A percentile compares a stretch with the other conserved stretches of the same genome.
phyloP scores from a whole-genome alignment of 345 rosid genomes.

The Fremontodendron californicum region DNA sequence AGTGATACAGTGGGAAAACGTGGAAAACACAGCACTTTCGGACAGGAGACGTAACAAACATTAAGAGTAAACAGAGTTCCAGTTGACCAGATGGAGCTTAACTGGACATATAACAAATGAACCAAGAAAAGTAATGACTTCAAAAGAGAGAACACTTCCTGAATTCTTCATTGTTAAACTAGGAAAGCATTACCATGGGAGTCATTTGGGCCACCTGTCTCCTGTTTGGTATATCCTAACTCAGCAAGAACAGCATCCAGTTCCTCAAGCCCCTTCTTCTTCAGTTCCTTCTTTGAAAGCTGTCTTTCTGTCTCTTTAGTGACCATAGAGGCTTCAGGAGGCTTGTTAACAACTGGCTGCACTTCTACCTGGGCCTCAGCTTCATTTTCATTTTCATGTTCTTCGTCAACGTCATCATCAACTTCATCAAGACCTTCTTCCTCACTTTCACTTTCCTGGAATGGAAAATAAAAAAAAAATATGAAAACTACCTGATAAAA shows the following conservation, averaged over 20 bases:
- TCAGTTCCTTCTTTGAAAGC: conserved; percentile 57
- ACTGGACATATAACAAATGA: not conserved
- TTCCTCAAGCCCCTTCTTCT: conserved; percentile 60
- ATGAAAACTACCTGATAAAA: not conserved
- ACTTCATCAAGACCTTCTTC: conserved; percentile 42
- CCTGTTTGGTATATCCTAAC: too few species aligned
- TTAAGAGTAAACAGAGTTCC: not conserved
- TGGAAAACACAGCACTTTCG: not conserved
- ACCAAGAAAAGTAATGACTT: not conserved
- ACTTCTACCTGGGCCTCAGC: conserved; percentile 18
- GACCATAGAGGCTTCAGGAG: conserved; percentile 24
- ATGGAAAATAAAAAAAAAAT: conserved; percentile 3
- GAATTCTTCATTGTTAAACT: too few species aligned
- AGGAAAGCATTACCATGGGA: too few species aligned
- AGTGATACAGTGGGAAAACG: not conserved
- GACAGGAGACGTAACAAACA: not conserved
- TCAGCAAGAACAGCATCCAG: too few species aligned
- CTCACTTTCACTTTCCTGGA: conserved; percentile 51
- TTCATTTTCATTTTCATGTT: too few species aligned
- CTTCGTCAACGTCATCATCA: conserved; percentile 50
- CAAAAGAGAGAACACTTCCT: too few species aligned
- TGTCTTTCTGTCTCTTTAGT: conserved; percentile 41
- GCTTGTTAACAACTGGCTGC: conserved; percentile 29
- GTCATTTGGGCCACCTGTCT: too few species aligned
- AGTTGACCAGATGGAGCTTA: not conserved